phyloP scores from a whole-genome alignment of 179 eudicot genomes.

The Corrigiola litoralis region DNA sequence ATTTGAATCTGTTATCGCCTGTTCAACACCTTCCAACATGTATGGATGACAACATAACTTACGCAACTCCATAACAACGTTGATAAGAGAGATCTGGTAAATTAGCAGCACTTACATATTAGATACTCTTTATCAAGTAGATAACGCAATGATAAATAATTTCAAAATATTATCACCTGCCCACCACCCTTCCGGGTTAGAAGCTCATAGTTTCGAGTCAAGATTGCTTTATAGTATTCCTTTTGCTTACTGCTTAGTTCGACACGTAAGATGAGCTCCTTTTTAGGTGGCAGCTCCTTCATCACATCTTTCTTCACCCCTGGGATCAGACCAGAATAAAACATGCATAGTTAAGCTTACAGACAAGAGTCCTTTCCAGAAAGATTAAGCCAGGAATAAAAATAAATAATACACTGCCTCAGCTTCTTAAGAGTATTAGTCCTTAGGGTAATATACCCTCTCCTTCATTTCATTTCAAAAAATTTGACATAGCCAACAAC shows the following conservation, averaged over 20 bases:
- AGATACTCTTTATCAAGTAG: conserved; percentile 7
- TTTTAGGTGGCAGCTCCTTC: conserved; percentile 95
- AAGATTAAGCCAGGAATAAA: neutral
- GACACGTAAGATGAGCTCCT: conserved; percentile 92
- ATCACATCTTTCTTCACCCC: conserved; percentile 98
- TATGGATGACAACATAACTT: conserved; percentile 95
- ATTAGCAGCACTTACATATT: conserved; percentile 5
- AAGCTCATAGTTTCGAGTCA: conserved; percentile 91
- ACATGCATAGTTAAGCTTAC: neutral
- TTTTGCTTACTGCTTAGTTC: conserved; percentile 93
- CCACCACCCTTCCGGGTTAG: conserved; percentile 92
- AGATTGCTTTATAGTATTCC: conserved; percentile 94
- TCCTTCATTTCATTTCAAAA: neutral
- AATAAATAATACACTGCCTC: neutral
- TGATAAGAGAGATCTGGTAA: conserved; percentile 77
- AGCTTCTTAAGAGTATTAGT: neutral
- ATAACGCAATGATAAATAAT: neutral
- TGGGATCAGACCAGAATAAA: conserved; percentile 27
- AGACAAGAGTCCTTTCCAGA: neutral
- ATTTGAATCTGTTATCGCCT: conserved; percentile 51
- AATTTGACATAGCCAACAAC: neutral
- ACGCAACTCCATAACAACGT: conserved; percentile 95
- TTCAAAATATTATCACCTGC: conserved; percentile 50
- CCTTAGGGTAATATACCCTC: neutral
- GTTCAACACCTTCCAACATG: conserved; percentile 98